These are phyloP conservation scores for Trypanosoma conorhini DNA, from an alignment of 208 protist genomes.

Conservation along the genomic window DNA sequence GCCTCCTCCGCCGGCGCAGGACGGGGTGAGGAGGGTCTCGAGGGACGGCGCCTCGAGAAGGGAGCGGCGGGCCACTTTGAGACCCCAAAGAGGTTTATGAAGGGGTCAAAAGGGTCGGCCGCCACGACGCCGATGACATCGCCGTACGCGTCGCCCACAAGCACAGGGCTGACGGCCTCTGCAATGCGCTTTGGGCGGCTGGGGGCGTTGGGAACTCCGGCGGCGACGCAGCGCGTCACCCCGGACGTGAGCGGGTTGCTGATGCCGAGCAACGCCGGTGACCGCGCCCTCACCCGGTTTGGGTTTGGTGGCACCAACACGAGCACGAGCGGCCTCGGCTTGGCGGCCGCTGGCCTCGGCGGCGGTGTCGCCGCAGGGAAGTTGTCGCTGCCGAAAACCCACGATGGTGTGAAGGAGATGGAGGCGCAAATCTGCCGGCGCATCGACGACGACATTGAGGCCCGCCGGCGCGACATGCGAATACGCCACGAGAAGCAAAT, in stretches of 20 bases:
- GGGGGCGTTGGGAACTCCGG: constrained; percentile 24
- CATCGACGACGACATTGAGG: constrained; percentile 55
- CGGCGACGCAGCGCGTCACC: constrained; percentile 9
- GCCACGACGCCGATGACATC: background rate
- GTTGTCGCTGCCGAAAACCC: constrained; percentile 9
- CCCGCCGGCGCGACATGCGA: constrained; percentile 34
- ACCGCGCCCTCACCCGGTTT: background rate
- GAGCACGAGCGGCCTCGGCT: background rate
- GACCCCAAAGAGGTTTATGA: background rate
- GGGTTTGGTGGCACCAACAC: background rate
- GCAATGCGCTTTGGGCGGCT: constrained; percentile 7
- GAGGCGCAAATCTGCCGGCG: constrained; percentile 55
- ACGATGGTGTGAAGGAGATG: constrained; percentile 44
- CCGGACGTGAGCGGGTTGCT: constrained; percentile 20
- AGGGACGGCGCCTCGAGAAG: constrained; percentile 20
- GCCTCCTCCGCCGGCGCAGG: background rate
- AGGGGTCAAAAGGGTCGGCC: background rate
- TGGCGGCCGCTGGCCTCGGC: background rate
- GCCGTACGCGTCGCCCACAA: background rate
- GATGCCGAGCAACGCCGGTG: background rate
- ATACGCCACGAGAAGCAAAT: constrained; percentile 41
- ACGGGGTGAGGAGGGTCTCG: background rate
- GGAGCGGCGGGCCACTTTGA: constrained; percentile 17
- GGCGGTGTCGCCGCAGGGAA: background rate
- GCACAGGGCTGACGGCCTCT: background rate